phyloP scores from a whole-genome alignment of 108 stramenopile species.

The Epithemia pelagica region DNA sequence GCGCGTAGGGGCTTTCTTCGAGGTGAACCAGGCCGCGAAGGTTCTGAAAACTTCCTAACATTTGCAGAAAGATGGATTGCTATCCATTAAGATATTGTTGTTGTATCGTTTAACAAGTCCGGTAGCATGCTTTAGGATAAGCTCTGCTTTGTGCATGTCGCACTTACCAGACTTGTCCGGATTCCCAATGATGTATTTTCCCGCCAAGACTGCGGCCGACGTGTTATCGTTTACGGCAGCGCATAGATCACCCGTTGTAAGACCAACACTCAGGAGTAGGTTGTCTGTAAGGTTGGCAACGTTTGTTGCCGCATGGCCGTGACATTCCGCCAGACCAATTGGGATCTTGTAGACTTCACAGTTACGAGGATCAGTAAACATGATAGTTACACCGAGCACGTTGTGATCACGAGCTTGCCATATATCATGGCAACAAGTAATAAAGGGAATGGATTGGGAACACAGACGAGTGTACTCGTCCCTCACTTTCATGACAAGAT shows the following conservation, averaged over 20 bases:
- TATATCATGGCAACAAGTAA: no score
- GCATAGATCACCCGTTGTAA: neutral
- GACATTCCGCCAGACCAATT: neutral
- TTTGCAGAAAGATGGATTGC: neutral
- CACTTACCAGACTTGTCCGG: neutral
- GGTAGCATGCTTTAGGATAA: neutral
- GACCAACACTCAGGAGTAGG: neutral
- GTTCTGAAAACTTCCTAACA: neutral
- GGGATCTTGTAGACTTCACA: neutral
- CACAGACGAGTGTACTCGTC: no score
- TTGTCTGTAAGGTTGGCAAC: neutral
- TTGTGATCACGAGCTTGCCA: neutral
- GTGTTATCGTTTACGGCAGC: neutral
- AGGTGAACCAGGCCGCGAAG: neutral
- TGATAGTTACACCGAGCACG: neutral
- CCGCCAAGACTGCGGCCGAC: neutral
- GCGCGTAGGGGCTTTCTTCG: neutral
- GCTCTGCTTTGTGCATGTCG: neutral
- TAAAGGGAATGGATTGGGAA: no score
- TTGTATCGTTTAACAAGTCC: neutral
- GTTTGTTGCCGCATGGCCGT: neutral
- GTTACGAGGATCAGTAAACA: neutral
- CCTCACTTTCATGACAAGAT: no score
- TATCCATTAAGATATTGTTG: neutral
- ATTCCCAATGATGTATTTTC: neutral